These are phyloP conservation scores for Fusarium denticulatum DNA, from an alignment of 2,329 filamentous ascomycete species.

Conservation along the genomic window DNA sequence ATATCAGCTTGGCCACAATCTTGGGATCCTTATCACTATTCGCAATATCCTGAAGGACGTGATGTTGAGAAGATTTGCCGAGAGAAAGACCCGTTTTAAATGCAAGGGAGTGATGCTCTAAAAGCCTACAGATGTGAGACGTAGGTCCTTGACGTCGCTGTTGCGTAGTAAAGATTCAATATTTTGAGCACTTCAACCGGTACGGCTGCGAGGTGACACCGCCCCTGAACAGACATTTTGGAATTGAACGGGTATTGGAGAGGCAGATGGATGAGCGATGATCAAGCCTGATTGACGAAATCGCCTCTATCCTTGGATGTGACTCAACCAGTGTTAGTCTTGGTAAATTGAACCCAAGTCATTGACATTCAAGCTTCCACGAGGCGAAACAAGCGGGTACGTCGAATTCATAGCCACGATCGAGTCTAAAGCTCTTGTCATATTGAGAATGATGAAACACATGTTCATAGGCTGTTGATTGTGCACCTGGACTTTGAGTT, in stretches of 20 bases:
- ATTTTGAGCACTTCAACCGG: neutral
- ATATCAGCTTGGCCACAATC: slow-evolving; percentile 52
- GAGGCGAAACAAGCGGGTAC: neutral
- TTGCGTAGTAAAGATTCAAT: neutral
- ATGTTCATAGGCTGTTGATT: neutral
- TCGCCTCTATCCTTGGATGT: neutral
- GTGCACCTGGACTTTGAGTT: neutral
- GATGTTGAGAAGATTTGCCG: slow-evolving; percentile 51
- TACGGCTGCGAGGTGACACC: neutral
- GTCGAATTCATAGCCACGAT: neutral
- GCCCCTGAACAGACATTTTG: neutral
- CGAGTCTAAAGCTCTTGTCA: neutral
- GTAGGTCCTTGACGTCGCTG: slow-evolving; percentile 7
- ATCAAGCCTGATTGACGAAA: neutral
- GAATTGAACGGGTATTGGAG: neutral
- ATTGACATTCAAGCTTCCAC: neutral
- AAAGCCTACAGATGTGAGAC: neutral
- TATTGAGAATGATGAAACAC: neutral
- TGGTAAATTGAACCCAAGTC: neutral
- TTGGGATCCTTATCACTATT: slow-evolving; percentile 47
- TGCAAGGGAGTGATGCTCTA: neutral
- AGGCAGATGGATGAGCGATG: neutral
- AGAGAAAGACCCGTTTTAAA: slow-evolving; percentile 50
- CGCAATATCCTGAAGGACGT: slow-evolving; percentile 49
- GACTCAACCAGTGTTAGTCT: neutral